Percentiles rank a stretch among this genome's conserved stretches.
These are phyloP conservation scores for Tilletia caries DNA, from an alignment of 1,284 basidiomycete species.

Conservation along the genomic window DNA sequence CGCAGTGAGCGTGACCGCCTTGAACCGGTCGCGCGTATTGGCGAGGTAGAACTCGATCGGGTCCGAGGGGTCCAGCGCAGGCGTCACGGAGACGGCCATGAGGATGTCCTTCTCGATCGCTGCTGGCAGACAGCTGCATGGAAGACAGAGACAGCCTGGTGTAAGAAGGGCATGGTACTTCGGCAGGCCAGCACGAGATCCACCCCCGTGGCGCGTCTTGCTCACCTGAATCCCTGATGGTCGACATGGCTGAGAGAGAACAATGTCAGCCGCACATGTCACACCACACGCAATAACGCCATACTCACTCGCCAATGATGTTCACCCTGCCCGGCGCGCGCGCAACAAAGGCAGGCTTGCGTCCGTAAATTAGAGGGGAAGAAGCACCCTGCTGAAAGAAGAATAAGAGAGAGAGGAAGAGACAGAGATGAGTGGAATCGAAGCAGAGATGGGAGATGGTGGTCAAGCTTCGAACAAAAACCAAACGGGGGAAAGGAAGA, in stretches of 20 bases:
- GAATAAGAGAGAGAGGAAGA: no score
- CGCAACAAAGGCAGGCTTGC: constrained; percentile 42
- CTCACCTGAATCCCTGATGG: constrained; percentile 42
- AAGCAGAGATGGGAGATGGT: no score
- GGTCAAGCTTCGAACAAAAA: no score
- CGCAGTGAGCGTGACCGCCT: constrained; percentile 24
- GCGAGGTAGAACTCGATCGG: constrained; percentile 27
- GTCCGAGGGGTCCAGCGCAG: background rate
- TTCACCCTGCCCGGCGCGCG: constrained; percentile 51
- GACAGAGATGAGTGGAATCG: no score
- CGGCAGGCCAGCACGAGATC: no score
- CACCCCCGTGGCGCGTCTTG: background rate
- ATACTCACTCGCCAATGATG: constrained; percentile 47
- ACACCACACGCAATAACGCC: background rate
- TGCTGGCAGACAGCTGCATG: constrained; percentile 40
- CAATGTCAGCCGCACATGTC: no score
- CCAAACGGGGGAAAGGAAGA: no score
- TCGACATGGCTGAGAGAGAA: constrained; percentile 36
- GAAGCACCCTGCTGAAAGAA: no score
- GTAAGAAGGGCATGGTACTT: no score
- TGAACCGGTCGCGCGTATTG: constrained; percentile 41
- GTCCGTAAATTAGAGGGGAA: constrained; percentile 27
- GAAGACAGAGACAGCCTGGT: no score
- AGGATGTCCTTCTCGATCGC: constrained; percentile 52
- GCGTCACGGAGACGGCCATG: constrained; percentile 42